Conservation (phyloP, 371 early-diverging fungal species). For the Massospora cicadina region DNA sequence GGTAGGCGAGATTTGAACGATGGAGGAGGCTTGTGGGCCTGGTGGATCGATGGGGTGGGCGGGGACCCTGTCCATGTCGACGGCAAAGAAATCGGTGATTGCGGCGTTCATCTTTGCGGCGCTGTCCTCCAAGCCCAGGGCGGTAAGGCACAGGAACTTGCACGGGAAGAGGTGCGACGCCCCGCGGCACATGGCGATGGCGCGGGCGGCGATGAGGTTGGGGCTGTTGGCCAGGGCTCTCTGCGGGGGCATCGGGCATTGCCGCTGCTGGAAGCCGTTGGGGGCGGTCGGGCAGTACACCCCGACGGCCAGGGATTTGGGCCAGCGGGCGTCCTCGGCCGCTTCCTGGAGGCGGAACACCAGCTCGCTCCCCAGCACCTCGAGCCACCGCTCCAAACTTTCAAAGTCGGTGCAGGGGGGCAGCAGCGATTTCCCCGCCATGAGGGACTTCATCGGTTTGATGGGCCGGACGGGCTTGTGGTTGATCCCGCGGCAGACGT, state of each 20-base stretch:
- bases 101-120: neutral
- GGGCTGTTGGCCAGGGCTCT: neutral
- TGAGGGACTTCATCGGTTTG: neutral
- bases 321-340: neutral
- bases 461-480: conserved; percentile 3
- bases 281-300: neutral
- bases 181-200: neutral
- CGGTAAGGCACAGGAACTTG: neutral
- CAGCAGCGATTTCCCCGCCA: neutral
- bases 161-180: neutral
- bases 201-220: neutral
- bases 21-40: too few species aligned
- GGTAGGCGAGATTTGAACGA: neutral
- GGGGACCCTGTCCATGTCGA: neutral
- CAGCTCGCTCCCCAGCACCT: neutral
- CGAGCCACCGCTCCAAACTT: neutral
- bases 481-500: neutral
- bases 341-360: conserved; percentile 2
- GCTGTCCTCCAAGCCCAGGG: neutral
- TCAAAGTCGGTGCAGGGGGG: neutral
- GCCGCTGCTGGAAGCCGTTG: neutral
- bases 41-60: neutral
- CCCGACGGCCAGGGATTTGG: neutral
- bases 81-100: neutral
- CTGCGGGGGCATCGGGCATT: neutral